Percentiles rank a stretch among this genome's conserved stretches.
Evolutionary conservation across 1,284 basidiomycete genomes (phyloP).

Genomic region (Leccinum variabile): DNA sequence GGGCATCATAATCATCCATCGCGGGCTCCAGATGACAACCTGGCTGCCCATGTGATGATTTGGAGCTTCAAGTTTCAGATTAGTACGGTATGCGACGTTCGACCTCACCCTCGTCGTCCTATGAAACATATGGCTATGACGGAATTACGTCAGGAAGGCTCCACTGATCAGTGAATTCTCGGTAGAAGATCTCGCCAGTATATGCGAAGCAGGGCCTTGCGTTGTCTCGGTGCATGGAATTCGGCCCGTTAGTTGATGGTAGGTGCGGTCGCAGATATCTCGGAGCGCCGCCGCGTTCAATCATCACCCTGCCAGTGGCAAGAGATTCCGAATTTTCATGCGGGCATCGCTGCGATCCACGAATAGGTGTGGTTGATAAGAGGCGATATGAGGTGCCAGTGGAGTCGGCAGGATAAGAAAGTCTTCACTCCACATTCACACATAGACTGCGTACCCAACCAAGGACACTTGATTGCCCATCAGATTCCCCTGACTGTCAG

Average conservation of each 20-base stretch:
- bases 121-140: background rate
- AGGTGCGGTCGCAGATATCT: background rate
- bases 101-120: background rate
- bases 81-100: background rate
- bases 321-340: background rate
- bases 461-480: background rate
- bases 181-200: no score
- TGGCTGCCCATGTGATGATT: background rate
- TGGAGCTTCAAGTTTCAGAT: background rate
- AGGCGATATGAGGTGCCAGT: background rate
- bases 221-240: background rate
- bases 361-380: background rate
- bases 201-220: background rate
- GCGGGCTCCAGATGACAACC: background rate
- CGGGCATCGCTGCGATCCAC: background rate
- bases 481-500: background rate
- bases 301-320: background rate
- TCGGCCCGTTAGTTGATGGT: background rate
- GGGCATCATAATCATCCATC: slow-evolving; percentile 3
- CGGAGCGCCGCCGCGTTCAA: background rate
- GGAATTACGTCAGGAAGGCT: slow-evolving; percentile 2
- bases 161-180: background rate
- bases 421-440: background rate
- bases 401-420: slow-evolving; percentile 10
- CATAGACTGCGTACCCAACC: background rate